phyloP scores from a whole-genome alignment of 352 stramenopile species.

The Phytophthora pini region DNA sequence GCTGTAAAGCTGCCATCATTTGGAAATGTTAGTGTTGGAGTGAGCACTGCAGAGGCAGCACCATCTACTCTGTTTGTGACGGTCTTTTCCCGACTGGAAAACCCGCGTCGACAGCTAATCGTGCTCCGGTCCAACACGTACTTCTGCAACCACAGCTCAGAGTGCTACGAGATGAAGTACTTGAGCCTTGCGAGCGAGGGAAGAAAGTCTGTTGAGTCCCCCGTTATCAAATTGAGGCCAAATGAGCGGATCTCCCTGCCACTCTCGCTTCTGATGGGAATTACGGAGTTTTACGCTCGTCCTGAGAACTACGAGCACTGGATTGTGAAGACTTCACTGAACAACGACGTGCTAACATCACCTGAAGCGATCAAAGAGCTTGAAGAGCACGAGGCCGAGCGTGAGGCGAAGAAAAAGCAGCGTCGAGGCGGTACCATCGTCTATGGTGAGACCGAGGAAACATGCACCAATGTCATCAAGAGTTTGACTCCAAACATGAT shows the following conservation, averaged over 20 bases:
- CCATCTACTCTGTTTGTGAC: constrained; percentile 70
- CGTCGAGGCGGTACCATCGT: constrained; percentile 75
- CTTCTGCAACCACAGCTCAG: constrained; percentile 81
- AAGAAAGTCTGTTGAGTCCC: constrained; percentile 57
- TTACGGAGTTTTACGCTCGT: constrained; percentile 84
- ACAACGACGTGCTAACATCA: constrained; percentile 81
- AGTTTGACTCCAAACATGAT: constrained; percentile 76
- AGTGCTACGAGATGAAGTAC: constrained; percentile 82
- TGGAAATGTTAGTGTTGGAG: constrained; percentile 63
- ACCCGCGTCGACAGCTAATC: constrained; percentile 64
- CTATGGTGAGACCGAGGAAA: constrained; percentile 78
- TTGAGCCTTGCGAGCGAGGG: constrained; percentile 59
- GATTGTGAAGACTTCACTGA: constrained; percentile 77
- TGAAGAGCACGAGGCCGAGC: constrained; percentile 55
- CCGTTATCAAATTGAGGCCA: constrained; percentile 61
- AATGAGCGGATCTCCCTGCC: constrained; percentile 75
- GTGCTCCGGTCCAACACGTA: constrained; percentile 84
- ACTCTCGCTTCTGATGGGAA: constrained; percentile 77
- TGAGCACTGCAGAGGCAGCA: constrained; percentile 44
- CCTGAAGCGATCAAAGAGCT: constrained; percentile 61
- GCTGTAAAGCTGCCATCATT: constrained; percentile 58
- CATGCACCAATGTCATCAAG: constrained; percentile 76
- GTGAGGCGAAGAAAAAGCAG: constrained; percentile 57
- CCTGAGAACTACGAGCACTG: constrained; percentile 72
- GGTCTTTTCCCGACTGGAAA: constrained; percentile 74